A percentile compares a stretch with the other conserved stretches of the same genome.
phyloP scores from a whole-genome alignment of 2,329 filamentous ascomycete genomes.

The Fonsecaea monophora region DNA sequence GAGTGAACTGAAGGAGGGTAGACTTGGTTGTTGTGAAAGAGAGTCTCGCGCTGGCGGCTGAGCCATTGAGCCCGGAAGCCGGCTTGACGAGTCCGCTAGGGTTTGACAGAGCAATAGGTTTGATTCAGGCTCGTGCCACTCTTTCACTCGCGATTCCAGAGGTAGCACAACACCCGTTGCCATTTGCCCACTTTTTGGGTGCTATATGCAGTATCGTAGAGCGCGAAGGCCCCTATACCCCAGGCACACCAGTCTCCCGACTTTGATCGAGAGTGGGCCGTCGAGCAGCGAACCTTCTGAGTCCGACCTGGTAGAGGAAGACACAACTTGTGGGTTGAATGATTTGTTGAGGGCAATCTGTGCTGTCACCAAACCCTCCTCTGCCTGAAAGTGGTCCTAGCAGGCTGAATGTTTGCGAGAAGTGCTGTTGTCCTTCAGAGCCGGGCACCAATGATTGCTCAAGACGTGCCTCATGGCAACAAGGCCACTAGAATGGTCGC shows the following conservation, averaged over 20 bases:
- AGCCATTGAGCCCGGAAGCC: slow-evolving; percentile 26
- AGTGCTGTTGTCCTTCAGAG: slow-evolving; percentile 17
- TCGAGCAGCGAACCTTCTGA: neutral
- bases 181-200: slow-evolving; percentile 23
- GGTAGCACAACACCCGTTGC: slow-evolving; percentile 30
- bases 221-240: neutral
- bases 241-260: neutral
- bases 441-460: slow-evolving; percentile 17
- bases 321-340: neutral
- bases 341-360: neutral
- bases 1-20: slow-evolving; percentile 38
- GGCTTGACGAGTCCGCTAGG: slow-evolving; percentile 12
- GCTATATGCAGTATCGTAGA: neutral
- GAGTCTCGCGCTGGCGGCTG: slow-evolving; percentile 20
- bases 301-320: neutral
- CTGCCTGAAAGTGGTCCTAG: neutral
- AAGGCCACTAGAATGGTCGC: neutral
- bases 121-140: slow-evolving; percentile 27
- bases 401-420: neutral
- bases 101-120: slow-evolving; percentile 22
- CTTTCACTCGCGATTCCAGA: slow-evolving; percentile 22
- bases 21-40: slow-evolving; percentile 25
- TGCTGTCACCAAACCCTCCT: neutral
- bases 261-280: neutral
- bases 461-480: slow-evolving; percentile 23